Evolutionary conservation across 176 grass and related monocot genomes (phyloP).

Genomic region (Phoenix roebelenii): DNA sequence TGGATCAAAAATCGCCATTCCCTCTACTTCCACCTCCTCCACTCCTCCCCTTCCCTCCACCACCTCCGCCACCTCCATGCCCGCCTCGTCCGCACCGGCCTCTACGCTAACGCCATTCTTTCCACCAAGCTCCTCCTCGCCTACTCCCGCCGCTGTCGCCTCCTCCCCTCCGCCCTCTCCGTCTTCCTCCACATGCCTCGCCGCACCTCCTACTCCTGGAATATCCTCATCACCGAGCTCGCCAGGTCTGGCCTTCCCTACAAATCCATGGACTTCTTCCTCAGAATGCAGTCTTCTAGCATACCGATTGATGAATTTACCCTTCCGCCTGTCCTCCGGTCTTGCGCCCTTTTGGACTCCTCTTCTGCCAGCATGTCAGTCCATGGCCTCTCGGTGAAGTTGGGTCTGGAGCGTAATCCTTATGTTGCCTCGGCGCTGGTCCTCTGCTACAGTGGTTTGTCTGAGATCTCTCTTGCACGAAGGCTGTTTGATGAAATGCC

Average conservation of each 20-base stretch:
- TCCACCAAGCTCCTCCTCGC: conserved; percentile 36
- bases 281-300: conserved; percentile 32
- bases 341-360: conserved; percentile 28
- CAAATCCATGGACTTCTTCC: conserved; percentile 34
- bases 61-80: not conserved
- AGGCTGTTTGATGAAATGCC: conserved; percentile 53
- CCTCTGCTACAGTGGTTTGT: conserved; percentile 30
- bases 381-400: conserved; percentile 43
- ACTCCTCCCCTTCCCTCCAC: not conserved
- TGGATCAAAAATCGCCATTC: too few species aligned
- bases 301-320: conserved; percentile 44
- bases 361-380: conserved; percentile 21
- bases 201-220: conserved; percentile 35
- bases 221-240: conserved; percentile 38
- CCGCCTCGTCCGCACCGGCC: not conserved
- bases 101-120: conserved; percentile 4
- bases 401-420: conserved; percentile 29
- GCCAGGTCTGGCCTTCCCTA: conserved; percentile 31
- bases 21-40: conserved; percentile 7
- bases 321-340: conserved; percentile 45
- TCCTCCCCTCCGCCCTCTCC: conserved; percentile 5
- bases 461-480: conserved; percentile 31
- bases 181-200: conserved; percentile 19
- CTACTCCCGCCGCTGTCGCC: conserved; percentile 27
- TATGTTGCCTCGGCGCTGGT: conserved; percentile 54